A percentile compares a stretch with the other conserved stretches of the same genome.
These are phyloP conservation scores for Candida argentea DNA, from an alignment of 805 yeast genomes.

Conservation along the genomic window DNA sequence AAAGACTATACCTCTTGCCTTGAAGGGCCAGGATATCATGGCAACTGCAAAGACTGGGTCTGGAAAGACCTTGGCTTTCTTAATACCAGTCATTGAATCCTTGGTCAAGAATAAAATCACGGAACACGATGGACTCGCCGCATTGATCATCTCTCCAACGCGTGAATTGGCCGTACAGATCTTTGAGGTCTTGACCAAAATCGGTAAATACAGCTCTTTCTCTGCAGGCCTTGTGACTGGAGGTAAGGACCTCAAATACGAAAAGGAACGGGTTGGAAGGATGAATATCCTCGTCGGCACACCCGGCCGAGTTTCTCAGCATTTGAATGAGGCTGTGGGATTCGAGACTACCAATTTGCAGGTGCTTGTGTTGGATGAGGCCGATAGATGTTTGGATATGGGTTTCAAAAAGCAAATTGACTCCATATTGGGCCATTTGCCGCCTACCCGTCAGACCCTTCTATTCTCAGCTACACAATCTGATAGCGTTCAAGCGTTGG, in stretches of 20 bases:
- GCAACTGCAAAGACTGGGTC: conserved; percentile 90
- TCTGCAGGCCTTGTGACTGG: conserved; percentile 92
- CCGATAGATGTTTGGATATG: conserved; percentile 89
- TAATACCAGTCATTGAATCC: conserved; percentile 70
- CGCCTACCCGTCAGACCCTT: conserved; percentile 73
- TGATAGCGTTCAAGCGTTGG: conserved; percentile 71
- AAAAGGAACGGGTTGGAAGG: conserved; percentile 65
- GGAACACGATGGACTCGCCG: conserved; percentile 81
- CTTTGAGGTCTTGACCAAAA: conserved; percentile 74
- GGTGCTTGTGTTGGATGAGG: conserved; percentile 78
- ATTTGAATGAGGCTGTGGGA: conserved; percentile 81
- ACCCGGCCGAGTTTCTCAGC: conserved; percentile 86
- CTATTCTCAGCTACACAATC: conserved; percentile 87
- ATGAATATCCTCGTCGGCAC: conserved; percentile 84
- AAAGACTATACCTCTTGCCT: conserved; percentile 62
- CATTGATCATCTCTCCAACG: conserved; percentile 83
- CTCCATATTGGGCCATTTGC: conserved; percentile 66
- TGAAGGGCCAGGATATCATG: conserved; percentile 70
- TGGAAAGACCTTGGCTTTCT: conserved; percentile 82
- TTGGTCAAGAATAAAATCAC: conserved; percentile 65
- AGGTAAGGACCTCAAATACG: conserved; percentile 79
- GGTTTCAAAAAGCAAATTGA: conserved; percentile 82
- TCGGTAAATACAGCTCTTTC: conserved; percentile 64
- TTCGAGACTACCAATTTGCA: conserved; percentile 68
- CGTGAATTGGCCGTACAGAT: conserved; percentile 87